Conservation (phyloP, 441 rosid genomes). For the Gossypium gossypioides region DNA sequence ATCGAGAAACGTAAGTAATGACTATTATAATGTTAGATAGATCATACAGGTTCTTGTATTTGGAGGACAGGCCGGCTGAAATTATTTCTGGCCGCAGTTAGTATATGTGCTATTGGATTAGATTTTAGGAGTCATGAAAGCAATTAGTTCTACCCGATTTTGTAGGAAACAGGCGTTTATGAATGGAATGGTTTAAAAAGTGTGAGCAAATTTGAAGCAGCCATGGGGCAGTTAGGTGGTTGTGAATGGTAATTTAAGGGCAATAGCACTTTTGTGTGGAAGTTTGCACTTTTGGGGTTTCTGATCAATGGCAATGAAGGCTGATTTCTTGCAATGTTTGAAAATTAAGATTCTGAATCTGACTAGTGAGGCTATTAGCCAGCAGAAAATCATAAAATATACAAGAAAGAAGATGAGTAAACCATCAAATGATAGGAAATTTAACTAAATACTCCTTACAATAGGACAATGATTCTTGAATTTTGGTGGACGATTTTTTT, state of each 20-base stretch:
- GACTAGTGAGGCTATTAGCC: constrained; percentile 1
- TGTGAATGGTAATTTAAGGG: not conserved
- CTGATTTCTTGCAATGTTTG: not conserved
- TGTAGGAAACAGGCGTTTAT: not conserved
- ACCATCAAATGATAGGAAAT: not conserved
- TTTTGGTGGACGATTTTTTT: not conserved
- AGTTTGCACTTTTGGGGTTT: not conserved
- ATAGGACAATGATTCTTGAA: not conserved
- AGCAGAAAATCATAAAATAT: not conserved
- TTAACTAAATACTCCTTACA: not conserved
- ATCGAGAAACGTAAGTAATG: not conserved
- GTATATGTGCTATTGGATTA: not conserved
- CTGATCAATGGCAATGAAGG: not conserved
- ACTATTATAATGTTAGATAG: not conserved
- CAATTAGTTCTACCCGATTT: not conserved
- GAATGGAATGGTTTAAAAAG: not conserved
- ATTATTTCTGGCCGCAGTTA: not conserved
- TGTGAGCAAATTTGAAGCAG: not conserved
- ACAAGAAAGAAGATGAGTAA: not conserved
- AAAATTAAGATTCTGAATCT: not conserved
- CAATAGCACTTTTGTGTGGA: not conserved
- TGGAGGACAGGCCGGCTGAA: not conserved
- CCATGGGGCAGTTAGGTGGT: not conserved
- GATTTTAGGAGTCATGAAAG: not conserved
- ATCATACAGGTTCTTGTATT: not conserved